These are phyloP conservation scores for Crithidia bombi DNA, from an alignment of 208 protist genomes.

Conservation along the genomic window DNA sequence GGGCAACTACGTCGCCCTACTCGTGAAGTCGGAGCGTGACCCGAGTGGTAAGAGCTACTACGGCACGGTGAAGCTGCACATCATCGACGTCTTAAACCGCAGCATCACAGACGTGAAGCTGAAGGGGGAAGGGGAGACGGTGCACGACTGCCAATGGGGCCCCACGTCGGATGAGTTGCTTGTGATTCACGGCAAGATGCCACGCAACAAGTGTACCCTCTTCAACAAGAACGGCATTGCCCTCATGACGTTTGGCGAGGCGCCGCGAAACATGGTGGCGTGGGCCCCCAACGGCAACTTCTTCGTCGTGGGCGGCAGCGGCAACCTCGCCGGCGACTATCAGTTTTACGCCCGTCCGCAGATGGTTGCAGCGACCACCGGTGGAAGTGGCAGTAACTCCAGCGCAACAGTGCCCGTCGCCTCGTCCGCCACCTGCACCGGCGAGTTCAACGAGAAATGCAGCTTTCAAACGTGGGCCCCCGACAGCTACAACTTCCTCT, in stretches of 20 bases:
- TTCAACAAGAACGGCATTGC: conserved; percentile 78
- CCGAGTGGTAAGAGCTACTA: conserved; percentile 91
- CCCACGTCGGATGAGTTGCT: conserved; percentile 81
- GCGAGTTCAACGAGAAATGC: conserved; percentile 88
- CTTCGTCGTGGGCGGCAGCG: conserved; percentile 86
- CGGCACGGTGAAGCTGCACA: conserved; percentile 74
- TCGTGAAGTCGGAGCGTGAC: conserved; percentile 85
- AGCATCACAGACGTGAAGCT: conserved; percentile 73
- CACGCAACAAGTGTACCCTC: conserved; percentile 88
- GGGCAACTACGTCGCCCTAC: conserved; percentile 68
- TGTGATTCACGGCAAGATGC: conserved; percentile 91
- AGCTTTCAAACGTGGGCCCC: conserved; percentile 83
- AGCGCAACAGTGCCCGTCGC: conserved; percentile 9
- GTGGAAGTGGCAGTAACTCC: not conserved
- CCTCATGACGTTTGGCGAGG: conserved; percentile 87
- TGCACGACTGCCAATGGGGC: conserved; percentile 90
- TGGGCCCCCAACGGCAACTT: conserved; percentile 78
- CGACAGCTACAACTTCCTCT: conserved; percentile 84
- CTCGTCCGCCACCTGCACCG: conserved; percentile 44
- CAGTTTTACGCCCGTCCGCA: conserved; percentile 63
- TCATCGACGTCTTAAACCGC: conserved; percentile 76
- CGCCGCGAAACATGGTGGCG: conserved; percentile 79
- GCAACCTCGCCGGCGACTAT: conserved; percentile 90
- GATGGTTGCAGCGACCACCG: not conserved
- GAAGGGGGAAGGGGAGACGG: conserved; percentile 65